Evolutionary conservation across 2,329 filamentous ascomycete species (phyloP), one percentile per base, ranked within the genome.

Genomic region (Penicillium frequentans): DNA sequence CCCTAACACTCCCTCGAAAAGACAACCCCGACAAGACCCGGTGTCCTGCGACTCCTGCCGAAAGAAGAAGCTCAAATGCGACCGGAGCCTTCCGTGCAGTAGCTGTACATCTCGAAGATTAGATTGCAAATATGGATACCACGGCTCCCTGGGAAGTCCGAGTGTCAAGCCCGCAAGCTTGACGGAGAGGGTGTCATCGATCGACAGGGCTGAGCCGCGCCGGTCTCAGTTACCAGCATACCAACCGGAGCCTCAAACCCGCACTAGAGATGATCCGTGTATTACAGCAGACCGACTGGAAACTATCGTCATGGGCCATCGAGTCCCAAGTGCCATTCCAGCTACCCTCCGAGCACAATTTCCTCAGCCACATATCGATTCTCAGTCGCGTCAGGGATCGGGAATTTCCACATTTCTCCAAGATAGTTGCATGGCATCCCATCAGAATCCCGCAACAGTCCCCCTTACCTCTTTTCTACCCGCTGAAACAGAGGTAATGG

Each of bases 21-120:
- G 67, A 49, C 63, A 61, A 7, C 42, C 56, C 24, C 59, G 73
- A 43, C 73, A 76, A 57, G 72, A 75, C 16, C 75, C 75, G 0
- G 73, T 77, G 1, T 77, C 75, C 0, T 77, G 75, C 49, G 69
- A 71, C 13, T 74, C 68, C 9, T 77, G 75, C 52, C 68, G 74
- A 3, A 64, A 66, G 59, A 73, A 74, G 61, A 76, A 83, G 75
- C 79, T 84, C 37, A 84, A 82, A 72, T 84, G 82, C 65, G 79
- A 83, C 64, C 78, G 81, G 3, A 76, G 76, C 46, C 69, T 75
- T 14, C 82, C 82, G 13, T 84, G 82, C 63, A 77, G 76, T 31
- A 79, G 78, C 57, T 84, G 82, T 61, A 65, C 57, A 1, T 52
- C 68, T 5, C 70, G 74, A 14, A 60, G 59, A 2, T 43, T 75